Base-by-base conservation (phyloP, 345 rosid genomes). In the Passiflora organensis region DNA sequence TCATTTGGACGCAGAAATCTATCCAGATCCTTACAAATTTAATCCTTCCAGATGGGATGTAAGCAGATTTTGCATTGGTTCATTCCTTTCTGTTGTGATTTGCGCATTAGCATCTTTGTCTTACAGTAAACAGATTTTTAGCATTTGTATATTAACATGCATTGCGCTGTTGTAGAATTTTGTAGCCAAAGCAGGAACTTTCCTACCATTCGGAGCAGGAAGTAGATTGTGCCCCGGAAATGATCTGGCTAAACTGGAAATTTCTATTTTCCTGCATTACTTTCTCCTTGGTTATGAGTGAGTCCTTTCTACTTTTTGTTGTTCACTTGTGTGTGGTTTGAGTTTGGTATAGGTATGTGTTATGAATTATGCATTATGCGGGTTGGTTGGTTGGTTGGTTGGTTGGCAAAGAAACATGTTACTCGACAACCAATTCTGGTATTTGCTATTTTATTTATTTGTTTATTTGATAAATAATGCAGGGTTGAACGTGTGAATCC, bases 11-110 rank as follows among this genome's bases (percentile, higher is more conserved):
- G 80, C 83, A 6, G 78, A 80, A 55, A 75, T 65, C 51, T 87
- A 85, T 63, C 82, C 80, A 0, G 76, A 83, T 55, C 95, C 95
- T 12, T 78, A 21, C 54, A 73, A 74, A 45, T 91, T 87, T 48
- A 66, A 87, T 72, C 97, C 97, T 63, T 76, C 84, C 6, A 72
- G 96, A 82, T 91, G 96, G 96, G 81, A 91, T 64, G 97, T 91
- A 63, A 71, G 83, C 66, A 19, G 5, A 28, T 13, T 23, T 14
- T 46, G 14, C 13, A 16, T 22, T 4, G 16, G 20, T 44, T 12
- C 12, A 15, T 19, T 14, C n/a, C n/a, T 22, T 18, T 59, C 9
- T 6, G n/a, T 20, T 11, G 11, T 18, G n/a, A n/a, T 48, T 10
- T 46, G 23, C 39, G 45, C 39, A 6, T 39, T 13, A 34, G 19